phyloP scores from a whole-genome alignment of 768 basidiomycete species.

The Leccinum incarnatum region DNA sequence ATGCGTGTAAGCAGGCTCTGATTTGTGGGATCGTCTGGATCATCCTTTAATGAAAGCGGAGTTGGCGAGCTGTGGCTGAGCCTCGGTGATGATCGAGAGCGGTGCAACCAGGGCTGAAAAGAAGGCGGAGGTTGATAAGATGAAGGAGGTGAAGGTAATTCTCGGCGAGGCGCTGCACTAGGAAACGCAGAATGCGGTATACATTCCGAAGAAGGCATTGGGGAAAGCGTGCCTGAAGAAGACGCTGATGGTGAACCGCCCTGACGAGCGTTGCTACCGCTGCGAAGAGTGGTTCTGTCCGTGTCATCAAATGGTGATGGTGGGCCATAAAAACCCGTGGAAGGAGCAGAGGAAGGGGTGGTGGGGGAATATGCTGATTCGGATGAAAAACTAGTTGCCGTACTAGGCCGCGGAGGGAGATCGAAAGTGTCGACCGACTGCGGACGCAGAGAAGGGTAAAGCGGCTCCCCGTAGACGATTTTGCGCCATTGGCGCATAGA shows the following conservation, averaged over 20 bases:
- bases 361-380: slow-evolving; percentile 46
- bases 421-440: slow-evolving; percentile 24
- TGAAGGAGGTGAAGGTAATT: slow-evolving; percentile 30
- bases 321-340: slow-evolving; percentile 27
- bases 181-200: slow-evolving; percentile 25
- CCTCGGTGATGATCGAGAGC: slow-evolving; percentile 39
- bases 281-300: slow-evolving; percentile 12
- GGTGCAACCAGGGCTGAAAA: slow-evolving; percentile 28
- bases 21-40: slow-evolving; percentile 16
- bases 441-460: slow-evolving; percentile 39
- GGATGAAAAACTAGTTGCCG: slow-evolving; percentile 43
- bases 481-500: slow-evolving; percentile 41
- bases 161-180: slow-evolving; percentile 24
- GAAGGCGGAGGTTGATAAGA: slow-evolving; percentile 31
- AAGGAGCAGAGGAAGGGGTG: slow-evolving; percentile 42
- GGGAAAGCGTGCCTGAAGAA: slow-evolving; percentile 28
- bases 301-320: slow-evolving; percentile 24
- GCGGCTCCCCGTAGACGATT: slow-evolving; percentile 39
- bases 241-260: slow-evolving; percentile 15
- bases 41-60: slow-evolving; percentile 13
- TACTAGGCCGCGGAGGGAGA: slow-evolving; percentile 25
- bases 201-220: slow-evolving; percentile 30
- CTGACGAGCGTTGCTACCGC: slow-evolving; percentile 4
- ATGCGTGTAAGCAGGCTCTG: slow-evolving; percentile 18
- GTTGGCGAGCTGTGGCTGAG: slow-evolving; percentile 21